Evolutionary conservation across 345 rosid genomes (phyloP).

Genomic region (Hibiscus tridactylites): DNA sequence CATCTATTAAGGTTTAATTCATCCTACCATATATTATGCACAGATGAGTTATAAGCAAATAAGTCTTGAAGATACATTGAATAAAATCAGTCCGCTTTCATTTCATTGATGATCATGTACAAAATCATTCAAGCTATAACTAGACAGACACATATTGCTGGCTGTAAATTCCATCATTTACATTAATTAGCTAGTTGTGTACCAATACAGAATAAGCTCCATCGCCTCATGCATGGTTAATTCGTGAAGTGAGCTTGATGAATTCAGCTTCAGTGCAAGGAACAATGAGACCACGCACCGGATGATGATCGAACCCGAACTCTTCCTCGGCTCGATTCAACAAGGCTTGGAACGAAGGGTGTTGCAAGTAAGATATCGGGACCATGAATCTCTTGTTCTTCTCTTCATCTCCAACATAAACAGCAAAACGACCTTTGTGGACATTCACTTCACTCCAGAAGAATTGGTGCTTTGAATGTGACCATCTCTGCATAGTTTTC

Average conservation of each 20-base stretch:
- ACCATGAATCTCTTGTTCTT: constrained; percentile 10
- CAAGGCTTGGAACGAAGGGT: constrained; percentile 28
- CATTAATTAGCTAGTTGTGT: too few relatives aligned
- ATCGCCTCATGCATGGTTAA: neutral
- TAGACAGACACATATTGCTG: too few relatives aligned
- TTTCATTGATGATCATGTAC: too few relatives aligned
- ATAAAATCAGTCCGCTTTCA: too few relatives aligned
- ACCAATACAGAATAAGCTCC: too few relatives aligned
- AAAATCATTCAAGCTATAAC: too few relatives aligned
- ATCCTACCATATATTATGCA: too few relatives aligned
- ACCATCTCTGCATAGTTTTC: neutral
- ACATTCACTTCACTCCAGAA: neutral
- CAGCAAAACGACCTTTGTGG: constrained; percentile 42
- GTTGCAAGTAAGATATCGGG: too few relatives aligned
- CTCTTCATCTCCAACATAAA: constrained; percentile 47
- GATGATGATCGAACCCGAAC: constrained; percentile 42
- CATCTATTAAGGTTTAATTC: too few relatives aligned
- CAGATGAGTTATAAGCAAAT: too few relatives aligned
- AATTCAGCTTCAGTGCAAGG: constrained; percentile 49
- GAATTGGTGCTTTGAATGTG: neutral
- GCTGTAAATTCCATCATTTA: too few relatives aligned
- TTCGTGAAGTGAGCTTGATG: constrained; percentile 17
- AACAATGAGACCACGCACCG: constrained; percentile 44
- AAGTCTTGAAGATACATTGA: too few relatives aligned
- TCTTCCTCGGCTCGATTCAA: constrained; percentile 45